Evolutionary conservation across 208 protist species (phyloP), one percentile per base, ranked within the genome.

Genomic region (Trypanosoma grayi): DNA sequence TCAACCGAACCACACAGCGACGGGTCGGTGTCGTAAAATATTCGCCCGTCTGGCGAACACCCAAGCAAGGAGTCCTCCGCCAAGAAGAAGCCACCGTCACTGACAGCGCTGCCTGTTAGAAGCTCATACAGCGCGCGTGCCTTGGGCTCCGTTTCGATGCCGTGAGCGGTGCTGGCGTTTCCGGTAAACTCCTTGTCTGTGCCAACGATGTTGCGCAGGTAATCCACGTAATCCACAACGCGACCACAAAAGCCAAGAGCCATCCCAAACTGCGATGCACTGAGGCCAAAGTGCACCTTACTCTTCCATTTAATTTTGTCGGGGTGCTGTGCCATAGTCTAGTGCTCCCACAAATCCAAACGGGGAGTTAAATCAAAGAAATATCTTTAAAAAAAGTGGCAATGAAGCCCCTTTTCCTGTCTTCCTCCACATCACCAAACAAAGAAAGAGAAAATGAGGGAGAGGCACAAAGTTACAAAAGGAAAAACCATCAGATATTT

Each of bases 251-350:
- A 88, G 13, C 90, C 90, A 10, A 95, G 79, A 1, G 84, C 86
- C 68, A 82, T 83, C 2, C 90, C 90, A 53, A 95, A 92, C 71
- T 95, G 87, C 4, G 90, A 95, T 4, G 90, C 90, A 8, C 81
- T 90, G 0, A 95, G 52, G 13, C 90, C 88, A 66, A 83, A 72
- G 14, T 70, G 74, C 41, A 64, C 45, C 7, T 54, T 25, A 10
- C 70, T 69, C 47, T 77, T 84, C 85, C 88, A 94, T 27, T 59
- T 43, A 46, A 88, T 20, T 36, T 92, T 92, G 2, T 64, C 54
- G 0, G 82, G 82, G 20, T 87, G 79, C 44, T 94, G 84, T 22
- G 83, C 81, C 87, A 93, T 93, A 8, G 7, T 8, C 6, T 31
- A 14, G n/a, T 22, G 0, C 43, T 30, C 27, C 25, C 22, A 14